These are phyloP conservation scores for Tetradesmus lagerheimii DNA, from an alignment of 139 green algal genomes.

Conservation along the genomic window DNA sequence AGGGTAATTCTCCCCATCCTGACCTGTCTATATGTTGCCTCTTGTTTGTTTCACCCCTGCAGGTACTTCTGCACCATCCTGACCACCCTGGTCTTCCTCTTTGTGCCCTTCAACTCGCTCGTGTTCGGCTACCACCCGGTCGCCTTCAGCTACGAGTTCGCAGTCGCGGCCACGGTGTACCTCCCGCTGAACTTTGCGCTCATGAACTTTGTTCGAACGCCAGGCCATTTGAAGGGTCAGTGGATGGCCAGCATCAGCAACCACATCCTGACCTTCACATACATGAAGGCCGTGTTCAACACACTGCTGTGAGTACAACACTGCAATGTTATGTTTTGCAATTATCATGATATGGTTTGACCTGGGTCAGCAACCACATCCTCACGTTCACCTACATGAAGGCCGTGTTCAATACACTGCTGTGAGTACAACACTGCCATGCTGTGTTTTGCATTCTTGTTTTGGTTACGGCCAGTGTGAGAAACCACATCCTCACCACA, in stretches of 20 bases:
- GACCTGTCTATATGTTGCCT: no score
- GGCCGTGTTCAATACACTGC: conserved; percentile 47
- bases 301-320: conserved; percentile 52
- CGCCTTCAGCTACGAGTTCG: conserved; percentile 43
- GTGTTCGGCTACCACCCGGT: conserved; percentile 55
- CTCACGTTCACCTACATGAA: conserved; percentile 48
- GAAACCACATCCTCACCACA: no score
- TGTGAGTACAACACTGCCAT: conserved; percentile 18
- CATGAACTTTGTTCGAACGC: conserved; percentile 32
- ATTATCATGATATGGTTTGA: no score
- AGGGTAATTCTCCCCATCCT: no score
- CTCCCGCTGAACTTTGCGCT: conserved; percentile 24
- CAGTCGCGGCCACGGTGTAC: conserved; percentile 49
- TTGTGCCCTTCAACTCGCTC: conserved; percentile 70
- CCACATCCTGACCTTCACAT: conserved; percentile 54
- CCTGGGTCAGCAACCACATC: conserved; percentile 43
- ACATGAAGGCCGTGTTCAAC: conserved; percentile 51
- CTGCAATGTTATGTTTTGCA: background rate
- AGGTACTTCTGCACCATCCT: conserved; percentile 68
- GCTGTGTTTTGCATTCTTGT: background rate
- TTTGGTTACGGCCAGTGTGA: background rate
- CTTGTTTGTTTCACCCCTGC: background rate
- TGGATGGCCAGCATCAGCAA: conserved; percentile 49
- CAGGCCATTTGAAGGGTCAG: conserved; percentile 21
- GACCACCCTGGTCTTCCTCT: conserved; percentile 62